Evolutionary conservation across 176 grass and related monocot species (phyloP), one percentile per base, ranked within the genome.

Genomic region (Raddia distichophylla): DNA sequence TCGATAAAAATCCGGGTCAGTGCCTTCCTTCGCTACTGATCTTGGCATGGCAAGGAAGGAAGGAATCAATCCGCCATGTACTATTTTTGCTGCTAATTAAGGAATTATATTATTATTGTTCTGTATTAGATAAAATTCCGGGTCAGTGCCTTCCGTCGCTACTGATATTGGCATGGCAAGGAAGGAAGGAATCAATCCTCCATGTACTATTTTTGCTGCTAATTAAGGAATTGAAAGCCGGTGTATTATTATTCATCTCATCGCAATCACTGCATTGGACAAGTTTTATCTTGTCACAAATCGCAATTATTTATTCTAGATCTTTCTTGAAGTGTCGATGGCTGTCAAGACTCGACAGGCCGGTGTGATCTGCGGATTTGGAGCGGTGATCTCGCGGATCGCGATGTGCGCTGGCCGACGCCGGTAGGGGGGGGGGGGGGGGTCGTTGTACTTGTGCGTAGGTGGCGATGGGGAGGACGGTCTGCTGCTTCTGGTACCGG

Each of bases 161-260:
- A 57, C 49, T 59, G 49, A 82, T 77, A 57, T 33, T 40, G 37
- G 6, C 60, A 15, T 80, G 34, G 22, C 47, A 12, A 10, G 16
- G 64, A 67, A 67, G 50, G 46, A 54, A 11, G 22, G 1, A 17
- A 50, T 16, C 9, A 15, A 80, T 83, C 79, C 78, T 50, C 13
- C 32, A 12, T 69, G 55, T 75, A 74, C 3, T 47, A 59, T 59
- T 75, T 84, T 61, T 65, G 63, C 61, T 47, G 71, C 18, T 27
- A 40, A 27, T 27, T 27, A 27, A 76, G 52, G 53, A 77, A 76
- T 49, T 20, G 33, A 46, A 65, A 0, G 12, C 18, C 69, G 3
- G 22, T 74, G 68, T 52, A 33, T 13, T 62, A 33, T 17, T 64
- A 33, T 64, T 17, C 32, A 16, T 65, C 14, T 65, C 14, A 5